These are phyloP conservation scores for Aspergillus unguis DNA, from an alignment of 2,329 filamentous ascomycete species.

Conservation along the genomic window DNA sequence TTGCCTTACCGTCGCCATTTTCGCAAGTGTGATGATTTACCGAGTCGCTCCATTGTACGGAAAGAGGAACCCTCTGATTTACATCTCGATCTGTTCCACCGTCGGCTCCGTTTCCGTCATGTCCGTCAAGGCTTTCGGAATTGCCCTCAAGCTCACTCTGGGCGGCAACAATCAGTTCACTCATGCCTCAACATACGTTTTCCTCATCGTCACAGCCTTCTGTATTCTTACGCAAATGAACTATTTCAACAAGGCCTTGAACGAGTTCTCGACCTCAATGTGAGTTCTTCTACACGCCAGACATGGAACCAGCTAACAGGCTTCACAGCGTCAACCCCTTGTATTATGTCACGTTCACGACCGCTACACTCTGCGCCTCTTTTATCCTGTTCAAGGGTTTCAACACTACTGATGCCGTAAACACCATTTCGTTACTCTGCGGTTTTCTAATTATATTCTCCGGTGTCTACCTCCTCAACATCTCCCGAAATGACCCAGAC, in stretches of 20 bases:
- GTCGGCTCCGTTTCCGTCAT: slow-evolving; percentile 97
- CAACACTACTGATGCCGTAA: slow-evolving; percentile 88
- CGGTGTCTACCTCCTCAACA: slow-evolving; percentile 90
- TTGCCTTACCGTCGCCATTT: slow-evolving; percentile 72
- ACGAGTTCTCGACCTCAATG: slow-evolving; percentile 97
- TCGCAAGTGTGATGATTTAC: slow-evolving; percentile 95
- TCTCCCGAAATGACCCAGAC: slow-evolving; percentile 88
- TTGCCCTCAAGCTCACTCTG: slow-evolving; percentile 92
- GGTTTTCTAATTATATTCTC: slow-evolving; percentile 95
- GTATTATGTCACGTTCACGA: slow-evolving; percentile 97
- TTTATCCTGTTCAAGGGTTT: slow-evolving; percentile 96
- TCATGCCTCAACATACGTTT: slow-evolving; percentile 94
- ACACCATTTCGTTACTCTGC: slow-evolving; percentile 85
- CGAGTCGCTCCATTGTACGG: slow-evolving; percentile 83
- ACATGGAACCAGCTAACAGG: slow-evolving; percentile 7
- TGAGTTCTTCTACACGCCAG: slow-evolving; percentile 49
- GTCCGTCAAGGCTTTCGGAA: slow-evolving; percentile 98
- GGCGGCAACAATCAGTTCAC: slow-evolving; percentile 92
- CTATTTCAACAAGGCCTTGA: slow-evolving; percentile 98
- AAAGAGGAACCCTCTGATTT: slow-evolving; percentile 93
- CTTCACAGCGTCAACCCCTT: slow-evolving; percentile 77
- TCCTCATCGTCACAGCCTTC: slow-evolving; percentile 85
- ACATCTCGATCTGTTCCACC: slow-evolving; percentile 95
- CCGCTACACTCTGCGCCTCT: slow-evolving; percentile 86
- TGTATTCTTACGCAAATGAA: slow-evolving; percentile 99